A percentile compares a stretch with the other conserved stretches of the same genome.
Evolutionary conservation across 345 rosid genomes (phyloP).

Genomic region (Pistacia atlantica): DNA sequence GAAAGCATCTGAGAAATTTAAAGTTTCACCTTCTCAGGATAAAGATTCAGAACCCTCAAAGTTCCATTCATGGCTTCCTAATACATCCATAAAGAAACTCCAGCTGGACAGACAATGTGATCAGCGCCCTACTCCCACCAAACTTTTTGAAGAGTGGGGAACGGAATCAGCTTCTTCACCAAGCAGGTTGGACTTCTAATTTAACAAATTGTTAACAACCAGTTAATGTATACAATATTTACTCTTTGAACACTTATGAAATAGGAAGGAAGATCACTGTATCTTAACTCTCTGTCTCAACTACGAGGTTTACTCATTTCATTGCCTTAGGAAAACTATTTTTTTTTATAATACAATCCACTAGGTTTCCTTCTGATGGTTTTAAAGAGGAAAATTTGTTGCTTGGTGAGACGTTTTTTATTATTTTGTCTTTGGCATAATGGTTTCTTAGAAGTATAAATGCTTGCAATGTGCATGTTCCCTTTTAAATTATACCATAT

Average conservation of each 20-base stretch:
- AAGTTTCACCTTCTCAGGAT: constrained; percentile 39
- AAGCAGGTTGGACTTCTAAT: constrained; percentile 50
- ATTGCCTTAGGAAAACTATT: not conserved
- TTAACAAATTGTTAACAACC: not conserved
- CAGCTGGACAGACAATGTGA: constrained; percentile 39
- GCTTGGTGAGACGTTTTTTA: not conserved
- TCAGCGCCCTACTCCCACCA: constrained; percentile 42
- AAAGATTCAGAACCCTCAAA: constrained; percentile 41
- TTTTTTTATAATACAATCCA: not conserved
- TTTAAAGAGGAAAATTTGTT: not conserved
- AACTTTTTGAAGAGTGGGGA: constrained; percentile 40
- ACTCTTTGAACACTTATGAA: not conserved
- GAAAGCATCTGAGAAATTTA: constrained; percentile 43
- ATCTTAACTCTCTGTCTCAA: not conserved
- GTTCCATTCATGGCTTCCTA: constrained; percentile 73
- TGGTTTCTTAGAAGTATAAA: not conserved
- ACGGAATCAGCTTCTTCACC: constrained; percentile 52
- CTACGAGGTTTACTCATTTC: not conserved
- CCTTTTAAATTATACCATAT: not conserved
- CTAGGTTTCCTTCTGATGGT: not conserved
- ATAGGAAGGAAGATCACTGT: not conserved
- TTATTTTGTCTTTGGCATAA: not conserved
- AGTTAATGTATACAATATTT: not conserved
- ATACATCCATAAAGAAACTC: constrained; percentile 41
- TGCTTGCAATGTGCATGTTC: not conserved